Evolutionary conservation across 2,329 filamentous ascomycete species (phyloP).

Genomic region (Alternaria infectoria): DNA sequence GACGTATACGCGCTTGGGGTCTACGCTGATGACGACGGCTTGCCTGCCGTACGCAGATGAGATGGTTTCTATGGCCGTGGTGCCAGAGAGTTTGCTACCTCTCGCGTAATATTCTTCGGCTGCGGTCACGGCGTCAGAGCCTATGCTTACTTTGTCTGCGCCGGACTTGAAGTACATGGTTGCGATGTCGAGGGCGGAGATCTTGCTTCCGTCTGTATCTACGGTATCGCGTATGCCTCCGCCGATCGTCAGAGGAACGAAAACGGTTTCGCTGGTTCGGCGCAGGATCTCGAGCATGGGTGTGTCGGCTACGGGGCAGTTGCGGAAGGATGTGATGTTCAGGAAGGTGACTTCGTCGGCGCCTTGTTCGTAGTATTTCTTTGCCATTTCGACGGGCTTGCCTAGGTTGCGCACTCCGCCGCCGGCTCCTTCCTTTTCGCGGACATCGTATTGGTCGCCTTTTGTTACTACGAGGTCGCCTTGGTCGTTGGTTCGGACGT

Average conservation of each 20-base stretch:
- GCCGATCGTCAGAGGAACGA: constrained; percentile 93
- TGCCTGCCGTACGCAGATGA: constrained; percentile 93
- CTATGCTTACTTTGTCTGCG: constrained; percentile 97
- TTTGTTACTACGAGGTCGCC: constrained; percentile 98
- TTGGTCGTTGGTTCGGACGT: constrained; percentile 91
- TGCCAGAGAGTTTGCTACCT: constrained; percentile 73
- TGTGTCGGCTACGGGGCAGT: constrained; percentile 87
- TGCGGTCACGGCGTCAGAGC: constrained; percentile 89
- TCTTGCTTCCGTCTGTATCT: constrained; percentile 82
- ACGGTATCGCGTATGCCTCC: constrained; percentile 93
- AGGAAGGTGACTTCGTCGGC: constrained; percentile 97
- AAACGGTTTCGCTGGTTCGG: constrained; percentile 85
- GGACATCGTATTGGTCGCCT: constrained; percentile 97
- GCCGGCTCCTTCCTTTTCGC: constrained; percentile 74
- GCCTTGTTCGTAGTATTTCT: constrained; percentile 92
- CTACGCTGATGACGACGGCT: constrained; percentile 93
- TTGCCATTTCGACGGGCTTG: constrained; percentile 94
- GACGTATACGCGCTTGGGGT: constrained; percentile 91
- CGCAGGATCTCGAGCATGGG: constrained; percentile 96
- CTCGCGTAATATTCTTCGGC: constrained; percentile 86
- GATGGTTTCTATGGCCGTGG: constrained; percentile 94
- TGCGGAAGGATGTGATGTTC: constrained; percentile 97
- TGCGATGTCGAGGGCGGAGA: constrained; percentile 91
- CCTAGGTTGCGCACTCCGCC: constrained; percentile 85
- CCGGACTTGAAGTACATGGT: constrained; percentile 97